phyloP scores from a whole-genome alignment of 108 stramenopile genomes.

The Parietichytrium sp. region DNA sequence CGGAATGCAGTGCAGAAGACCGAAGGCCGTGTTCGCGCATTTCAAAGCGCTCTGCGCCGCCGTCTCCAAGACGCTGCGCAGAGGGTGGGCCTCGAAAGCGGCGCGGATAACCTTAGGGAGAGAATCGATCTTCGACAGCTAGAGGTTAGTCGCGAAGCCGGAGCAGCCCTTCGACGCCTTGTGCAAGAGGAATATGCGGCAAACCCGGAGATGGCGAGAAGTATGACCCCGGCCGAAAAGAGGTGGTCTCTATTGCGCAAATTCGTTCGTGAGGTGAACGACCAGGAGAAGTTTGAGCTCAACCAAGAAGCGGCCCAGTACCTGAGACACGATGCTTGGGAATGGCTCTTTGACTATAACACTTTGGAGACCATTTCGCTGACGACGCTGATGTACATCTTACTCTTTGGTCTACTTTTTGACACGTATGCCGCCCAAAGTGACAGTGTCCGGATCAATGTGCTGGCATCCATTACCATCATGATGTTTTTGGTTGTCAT shows the following conservation, averaged over 20 bases:
- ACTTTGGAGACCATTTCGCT: conserved; percentile 20
- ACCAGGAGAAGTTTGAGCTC: conserved; percentile 32
- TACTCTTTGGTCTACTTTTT: conserved; percentile 8
- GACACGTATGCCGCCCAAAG: background rate
- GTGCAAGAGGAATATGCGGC: background rate
- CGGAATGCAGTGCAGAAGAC: background rate
- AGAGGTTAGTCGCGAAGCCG: background rate
- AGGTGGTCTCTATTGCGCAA: background rate
- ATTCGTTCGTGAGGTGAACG: background rate
- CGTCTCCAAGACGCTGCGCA: too few species aligned
- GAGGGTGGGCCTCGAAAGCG: background rate
- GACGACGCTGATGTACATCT: conserved; percentile 25
- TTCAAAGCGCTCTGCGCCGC: background rate
- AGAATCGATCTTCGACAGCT: conserved; percentile 11
- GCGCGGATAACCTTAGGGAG: background rate
- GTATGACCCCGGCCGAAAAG: background rate
- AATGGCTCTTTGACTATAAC: conserved; percentile 36
- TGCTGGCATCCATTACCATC: background rate
- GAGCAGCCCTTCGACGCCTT: too few species aligned
- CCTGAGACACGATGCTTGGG: background rate
- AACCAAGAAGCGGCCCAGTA: conserved; percentile 32
- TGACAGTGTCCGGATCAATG: background rate
- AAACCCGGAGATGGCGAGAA: background rate
- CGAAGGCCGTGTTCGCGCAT: conserved; percentile 28
- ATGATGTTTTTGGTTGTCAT: background rate